phyloP scores from a whole-genome alignment of 2,329 filamentous ascomycete genomes.

The Chrysosporium queenslandicum region DNA sequence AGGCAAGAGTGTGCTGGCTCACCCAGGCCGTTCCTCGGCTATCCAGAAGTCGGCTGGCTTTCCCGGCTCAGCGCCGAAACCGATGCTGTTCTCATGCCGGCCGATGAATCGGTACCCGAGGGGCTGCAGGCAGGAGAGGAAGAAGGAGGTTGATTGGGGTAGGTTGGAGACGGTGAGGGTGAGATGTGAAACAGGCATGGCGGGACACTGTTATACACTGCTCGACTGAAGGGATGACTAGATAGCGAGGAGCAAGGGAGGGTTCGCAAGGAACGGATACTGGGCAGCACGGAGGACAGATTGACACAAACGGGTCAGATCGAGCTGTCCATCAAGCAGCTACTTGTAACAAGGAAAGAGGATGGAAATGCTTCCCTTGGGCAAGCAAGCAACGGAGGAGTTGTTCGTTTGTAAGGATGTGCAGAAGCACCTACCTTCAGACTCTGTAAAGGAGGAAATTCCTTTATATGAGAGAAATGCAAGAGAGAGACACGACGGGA shows the following conservation, averaged over 20 bases:
- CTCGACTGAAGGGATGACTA: background rate
- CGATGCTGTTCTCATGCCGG: conserved; percentile 51
- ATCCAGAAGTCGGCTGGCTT: conserved; percentile 53
- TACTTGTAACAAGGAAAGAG: background rate
- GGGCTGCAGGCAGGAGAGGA: conserved; percentile 65
- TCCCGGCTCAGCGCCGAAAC: conserved; percentile 48
- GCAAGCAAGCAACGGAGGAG: background rate
- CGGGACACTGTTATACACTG: conserved; percentile 7
- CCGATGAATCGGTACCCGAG: conserved; percentile 65
- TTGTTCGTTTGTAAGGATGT: background rate
- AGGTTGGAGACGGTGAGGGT: conserved; percentile 65
- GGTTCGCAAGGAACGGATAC: background rate
- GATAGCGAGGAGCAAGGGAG: background rate
- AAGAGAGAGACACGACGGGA: background rate
- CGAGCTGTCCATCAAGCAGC: background rate
- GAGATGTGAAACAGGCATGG: conserved; percentile 54
- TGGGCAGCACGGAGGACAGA: background rate
- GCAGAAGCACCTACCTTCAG: background rate
- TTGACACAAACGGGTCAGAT: conserved; percentile 7
- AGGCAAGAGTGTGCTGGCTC: conserved; percentile 12
- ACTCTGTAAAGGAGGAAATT: background rate
- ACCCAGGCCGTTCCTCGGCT: conserved; percentile 52
- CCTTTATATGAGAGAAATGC: conserved; percentile 1
- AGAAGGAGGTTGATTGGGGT: conserved; percentile 72
- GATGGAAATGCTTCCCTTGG: too few relatives aligned